A percentile compares a stretch with the other conserved stretches of the same genome.
Evolutionary conservation across 1,284 basidiomycete genomes (phyloP).

Genomic region (Lentinula novae-zelandiae): DNA sequence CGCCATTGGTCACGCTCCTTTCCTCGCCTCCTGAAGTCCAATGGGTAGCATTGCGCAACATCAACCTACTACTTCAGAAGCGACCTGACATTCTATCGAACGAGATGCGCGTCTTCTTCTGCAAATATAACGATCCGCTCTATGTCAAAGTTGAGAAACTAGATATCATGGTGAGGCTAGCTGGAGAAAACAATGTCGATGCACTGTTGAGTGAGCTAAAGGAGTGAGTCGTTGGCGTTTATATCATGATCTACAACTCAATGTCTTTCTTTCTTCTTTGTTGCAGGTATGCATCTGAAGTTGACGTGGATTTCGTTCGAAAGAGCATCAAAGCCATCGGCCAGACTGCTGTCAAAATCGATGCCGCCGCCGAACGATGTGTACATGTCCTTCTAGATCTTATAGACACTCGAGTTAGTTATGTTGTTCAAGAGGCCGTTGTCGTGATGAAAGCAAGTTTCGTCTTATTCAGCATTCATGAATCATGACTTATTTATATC

Average conservation of each 20-base stretch:
- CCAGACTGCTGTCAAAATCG: conserved; percentile 94
- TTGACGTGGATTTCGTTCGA: conserved; percentile 97
- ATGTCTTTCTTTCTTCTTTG: not conserved
- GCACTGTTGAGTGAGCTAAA: conserved; percentile 93
- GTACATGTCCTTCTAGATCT: conserved; percentile 91
- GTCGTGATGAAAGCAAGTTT: conserved; percentile 90
- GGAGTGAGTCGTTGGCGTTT: conserved; percentile 56
- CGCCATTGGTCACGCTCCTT: conserved; percentile 82
- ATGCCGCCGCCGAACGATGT: conserved; percentile 89
- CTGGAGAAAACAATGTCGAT: conserved; percentile 89
- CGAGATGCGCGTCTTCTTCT: conserved; percentile 99
- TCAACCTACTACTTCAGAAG: conserved; percentile 94
- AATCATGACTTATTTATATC: not conserved
- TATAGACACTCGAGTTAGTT: conserved; percentile 90
- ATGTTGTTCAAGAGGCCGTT: conserved; percentile 97
- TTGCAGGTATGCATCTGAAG: conserved; percentile 88
- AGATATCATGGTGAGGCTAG: conserved; percentile 97
- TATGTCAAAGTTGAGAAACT: conserved; percentile 99
- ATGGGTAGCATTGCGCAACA: conserved; percentile 96
- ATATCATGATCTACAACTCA: not conserved
- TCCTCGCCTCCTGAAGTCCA: conserved; percentile 85
- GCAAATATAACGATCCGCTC: conserved; percentile 99
- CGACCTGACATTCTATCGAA: conserved; percentile 85
- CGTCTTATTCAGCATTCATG: not conserved
- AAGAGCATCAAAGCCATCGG: conserved; percentile 95